A percentile compares a stretch with the other conserved stretches of the same genome.
Evolutionary conservation across 139 green algal genomes (phyloP).

Genomic region (Pleodorina starrii): DNA sequence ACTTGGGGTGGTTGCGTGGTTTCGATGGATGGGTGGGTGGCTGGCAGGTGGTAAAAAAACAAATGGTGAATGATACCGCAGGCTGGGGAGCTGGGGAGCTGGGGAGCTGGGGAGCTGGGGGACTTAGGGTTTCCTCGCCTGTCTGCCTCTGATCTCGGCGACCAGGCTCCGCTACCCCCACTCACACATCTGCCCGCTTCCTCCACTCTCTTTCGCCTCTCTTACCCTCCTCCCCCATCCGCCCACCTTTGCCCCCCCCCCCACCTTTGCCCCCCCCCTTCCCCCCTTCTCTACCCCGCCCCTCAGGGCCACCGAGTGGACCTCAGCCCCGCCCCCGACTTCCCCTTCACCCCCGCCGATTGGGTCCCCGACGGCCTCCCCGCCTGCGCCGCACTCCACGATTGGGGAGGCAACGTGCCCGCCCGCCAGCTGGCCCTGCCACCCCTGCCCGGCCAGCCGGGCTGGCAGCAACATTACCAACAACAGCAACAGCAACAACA

Average conservation of each 20-base stretch:
- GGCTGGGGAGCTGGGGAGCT: no score
- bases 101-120: no score
- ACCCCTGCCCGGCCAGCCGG: no score
- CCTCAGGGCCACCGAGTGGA: constrained; percentile 48
- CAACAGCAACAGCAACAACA: no score
- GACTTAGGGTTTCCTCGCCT: no score
- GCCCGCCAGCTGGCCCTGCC: not conserved
- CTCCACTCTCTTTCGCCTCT: not conserved
- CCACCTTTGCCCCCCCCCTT: not conserved
- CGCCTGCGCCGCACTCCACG: not conserved
- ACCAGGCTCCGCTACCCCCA: no score
- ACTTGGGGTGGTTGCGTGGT: no score
- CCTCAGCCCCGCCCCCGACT: constrained; percentile 42
- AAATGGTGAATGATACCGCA: no score
- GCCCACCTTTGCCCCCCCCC: no score
- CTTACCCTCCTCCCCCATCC: not conserved
- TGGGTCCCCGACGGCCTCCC: constrained; percentile 53
- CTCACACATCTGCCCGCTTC: not conserved
- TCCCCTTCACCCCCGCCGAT: constrained; percentile 52
- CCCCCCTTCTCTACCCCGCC: not conserved
- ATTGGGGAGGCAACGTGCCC: constrained; percentile 30
- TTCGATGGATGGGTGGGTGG: no score
- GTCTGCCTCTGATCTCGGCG: no score
- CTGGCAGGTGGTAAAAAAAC: not conserved
- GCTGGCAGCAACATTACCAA: no score